Base-by-base conservation (phyloP, 176 grass and related monocot genomes). In the Triticum turgidum region DNA sequence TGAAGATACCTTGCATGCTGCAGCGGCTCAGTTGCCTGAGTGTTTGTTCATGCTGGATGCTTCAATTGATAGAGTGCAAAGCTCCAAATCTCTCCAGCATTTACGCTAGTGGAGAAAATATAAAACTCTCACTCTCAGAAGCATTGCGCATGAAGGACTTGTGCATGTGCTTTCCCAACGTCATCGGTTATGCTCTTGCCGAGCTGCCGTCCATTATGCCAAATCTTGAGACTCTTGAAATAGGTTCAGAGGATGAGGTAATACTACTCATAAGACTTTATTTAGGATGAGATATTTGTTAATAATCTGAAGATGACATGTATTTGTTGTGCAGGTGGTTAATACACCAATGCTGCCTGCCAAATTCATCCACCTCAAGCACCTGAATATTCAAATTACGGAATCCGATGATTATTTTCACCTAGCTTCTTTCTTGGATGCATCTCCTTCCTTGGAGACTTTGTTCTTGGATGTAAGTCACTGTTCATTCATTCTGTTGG, bases 341-440 rank as follows among this genome's bases (percentile, higher is more conserved):
- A 56, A 56, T 56, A 61, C 56, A 61, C 77, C 77, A n/a, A 25
- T 79, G 11, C 3, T 63, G 33, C 35, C 77, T 2, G 25, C 54
- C 34, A 79, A 79, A 34, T 79, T 79, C 34, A 32, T 79, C 33
- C 21, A 5, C 77, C 77, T 62, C 77, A 79, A 79, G 56, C 61
- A 63, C 77, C 61, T 79, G 77, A 12, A 62, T 13, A 63, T 79
- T 63, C 22, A 1, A 14, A 20, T 79, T 62, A 1, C 11, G 4
- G 77, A 12, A 41, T 38, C 34, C 3, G 44, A 12, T 45, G 77
- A 79, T 62, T 79, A 15, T 21, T 62, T 38, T 9, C 39, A 18
- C 61, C 38, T 79, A 56, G 11, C 62, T 79, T 62, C 56, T 61
- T 79, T 79, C 34, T 59, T 79, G 20, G 56, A 38, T 25, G 77